Evolutionary conservation across 768 basidiomycete species (phyloP).

Genomic region (Mrakia blollopis): DNA sequence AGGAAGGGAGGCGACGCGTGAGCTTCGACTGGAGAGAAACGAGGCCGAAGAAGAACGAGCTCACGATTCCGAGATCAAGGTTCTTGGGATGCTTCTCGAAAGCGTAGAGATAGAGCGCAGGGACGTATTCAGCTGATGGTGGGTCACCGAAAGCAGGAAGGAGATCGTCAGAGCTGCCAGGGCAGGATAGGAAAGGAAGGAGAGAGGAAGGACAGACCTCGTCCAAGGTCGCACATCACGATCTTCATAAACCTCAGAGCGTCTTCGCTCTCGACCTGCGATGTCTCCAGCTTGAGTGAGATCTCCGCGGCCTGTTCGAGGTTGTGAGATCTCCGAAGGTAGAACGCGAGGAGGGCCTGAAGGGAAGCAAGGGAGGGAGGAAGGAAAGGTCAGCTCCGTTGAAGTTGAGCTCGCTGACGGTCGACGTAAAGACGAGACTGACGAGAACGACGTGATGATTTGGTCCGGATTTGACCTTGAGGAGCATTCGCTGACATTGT

Average conservation of each 20-base stretch:
- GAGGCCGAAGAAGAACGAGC: background rate
- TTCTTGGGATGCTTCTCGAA: constrained; percentile 15
- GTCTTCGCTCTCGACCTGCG: background rate
- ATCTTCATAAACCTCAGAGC: constrained; percentile 19
- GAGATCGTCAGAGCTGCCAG: background rate
- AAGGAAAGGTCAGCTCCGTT: background rate
- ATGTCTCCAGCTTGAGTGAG: background rate
- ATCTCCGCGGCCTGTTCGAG: background rate
- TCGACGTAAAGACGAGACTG: background rate
- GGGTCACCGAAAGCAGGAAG: too few species aligned
- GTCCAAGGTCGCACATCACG: constrained; percentile 20
- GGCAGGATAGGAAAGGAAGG: background rate
- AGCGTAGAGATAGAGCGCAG: background rate
- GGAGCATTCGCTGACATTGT: background rate
- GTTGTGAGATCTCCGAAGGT: background rate
- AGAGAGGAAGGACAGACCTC: constrained; percentile 7
- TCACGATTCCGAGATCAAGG: constrained; percentile 5
- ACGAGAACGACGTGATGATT: constrained; percentile 14
- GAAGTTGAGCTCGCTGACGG: background rate
- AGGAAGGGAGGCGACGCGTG: background rate
- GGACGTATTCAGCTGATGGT: background rate
- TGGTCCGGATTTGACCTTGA: constrained; percentile 7
- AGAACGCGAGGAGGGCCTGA: constrained; percentile 14
- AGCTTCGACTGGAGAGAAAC: background rate
- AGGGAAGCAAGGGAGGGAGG: background rate